Conservation (phyloP, 1,284 basidiomycete species). For the Puccinia polysora region DNA sequence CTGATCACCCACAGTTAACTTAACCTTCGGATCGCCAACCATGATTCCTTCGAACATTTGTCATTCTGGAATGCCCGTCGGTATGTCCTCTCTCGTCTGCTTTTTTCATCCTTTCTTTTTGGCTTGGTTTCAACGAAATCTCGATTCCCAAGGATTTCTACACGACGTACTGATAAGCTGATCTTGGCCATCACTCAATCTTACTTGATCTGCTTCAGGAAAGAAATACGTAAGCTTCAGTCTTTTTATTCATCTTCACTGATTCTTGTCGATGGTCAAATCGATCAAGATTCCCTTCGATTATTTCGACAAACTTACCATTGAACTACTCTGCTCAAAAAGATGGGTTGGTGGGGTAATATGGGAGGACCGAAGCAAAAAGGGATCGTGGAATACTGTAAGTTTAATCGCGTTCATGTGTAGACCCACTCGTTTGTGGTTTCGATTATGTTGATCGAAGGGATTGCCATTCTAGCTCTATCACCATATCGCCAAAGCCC, state of each 20-base stretch:
- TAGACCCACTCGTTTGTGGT: constrained; percentile 9
- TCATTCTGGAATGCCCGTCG: constrained; percentile 21
- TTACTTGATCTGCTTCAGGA: neutral
- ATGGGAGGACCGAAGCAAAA: constrained; percentile 67
- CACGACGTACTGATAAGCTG: no score
- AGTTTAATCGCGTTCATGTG: neutral
- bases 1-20: no score
- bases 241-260: neutral
- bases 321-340: constrained; percentile 11
- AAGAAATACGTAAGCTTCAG: constrained; percentile 24
- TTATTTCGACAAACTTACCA: neutral
- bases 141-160: no score
- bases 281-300: no score
- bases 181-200: neutral
- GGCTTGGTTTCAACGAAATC: no score
- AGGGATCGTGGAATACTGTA: constrained; percentile 75
- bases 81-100: neutral
- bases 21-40: neutral
- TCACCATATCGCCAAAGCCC: constrained; percentile 75
- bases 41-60: constrained; percentile 24
- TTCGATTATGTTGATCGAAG: constrained; percentile 11
- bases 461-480: constrained; percentile 59
- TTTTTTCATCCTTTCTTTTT: neutral
- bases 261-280: no score
- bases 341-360: constrained; percentile 92